phyloP scores from a whole-genome alignment of 257 asterid species.

The Leonotis leonurus region DNA sequence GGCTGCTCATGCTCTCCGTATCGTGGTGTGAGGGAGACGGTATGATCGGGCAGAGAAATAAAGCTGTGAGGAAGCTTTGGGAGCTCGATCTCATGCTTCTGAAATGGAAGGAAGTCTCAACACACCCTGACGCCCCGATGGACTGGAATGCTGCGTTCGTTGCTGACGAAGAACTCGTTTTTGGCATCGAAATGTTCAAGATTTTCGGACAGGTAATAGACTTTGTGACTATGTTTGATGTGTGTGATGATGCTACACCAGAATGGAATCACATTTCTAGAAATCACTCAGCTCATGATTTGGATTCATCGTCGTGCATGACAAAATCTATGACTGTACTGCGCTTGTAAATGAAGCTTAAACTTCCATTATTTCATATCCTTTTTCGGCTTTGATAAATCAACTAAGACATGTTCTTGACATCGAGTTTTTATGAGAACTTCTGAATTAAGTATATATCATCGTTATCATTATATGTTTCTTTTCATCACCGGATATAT shows the following conservation, averaged over 20 bases:
- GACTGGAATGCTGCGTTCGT: slow-evolving; percentile 96
- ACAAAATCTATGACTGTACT: slow-evolving; percentile 80
- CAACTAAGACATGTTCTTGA: slow-evolving; percentile 2
- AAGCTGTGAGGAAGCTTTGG: slow-evolving; percentile 92
- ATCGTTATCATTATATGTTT: too few relatives aligned
- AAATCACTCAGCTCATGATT: slow-evolving; percentile 58
- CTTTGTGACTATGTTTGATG: slow-evolving; percentile 63
- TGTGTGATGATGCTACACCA: slow-evolving; percentile 19
- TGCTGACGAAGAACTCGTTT: slow-evolving; percentile 47
- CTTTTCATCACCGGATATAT: neutral
- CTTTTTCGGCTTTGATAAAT: neutral
- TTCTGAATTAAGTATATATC: neutral
- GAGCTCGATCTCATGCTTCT: slow-evolving; percentile 58
- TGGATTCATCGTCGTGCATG: slow-evolving; percentile 85
- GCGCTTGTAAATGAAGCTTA: slow-evolving; percentile 41
- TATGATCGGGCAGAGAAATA: slow-evolving; percentile 85
- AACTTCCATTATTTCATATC: neutral
- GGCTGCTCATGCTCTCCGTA: slow-evolving; percentile 73
- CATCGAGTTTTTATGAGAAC: neutral
- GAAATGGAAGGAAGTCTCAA: slow-evolving; percentile 55
- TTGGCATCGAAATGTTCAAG: slow-evolving; percentile 95
- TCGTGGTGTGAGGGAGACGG: slow-evolving; percentile 99
- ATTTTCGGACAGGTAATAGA: slow-evolving; percentile 94
- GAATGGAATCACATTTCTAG: slow-evolving; percentile 78
- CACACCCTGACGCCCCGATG: slow-evolving; percentile 98